A percentile compares a stretch with the other conserved stretches of the same genome.
Conservation (phyloP, 768 basidiomycete genomes). For the Hygrophoropsis aurantiaca region DNA sequence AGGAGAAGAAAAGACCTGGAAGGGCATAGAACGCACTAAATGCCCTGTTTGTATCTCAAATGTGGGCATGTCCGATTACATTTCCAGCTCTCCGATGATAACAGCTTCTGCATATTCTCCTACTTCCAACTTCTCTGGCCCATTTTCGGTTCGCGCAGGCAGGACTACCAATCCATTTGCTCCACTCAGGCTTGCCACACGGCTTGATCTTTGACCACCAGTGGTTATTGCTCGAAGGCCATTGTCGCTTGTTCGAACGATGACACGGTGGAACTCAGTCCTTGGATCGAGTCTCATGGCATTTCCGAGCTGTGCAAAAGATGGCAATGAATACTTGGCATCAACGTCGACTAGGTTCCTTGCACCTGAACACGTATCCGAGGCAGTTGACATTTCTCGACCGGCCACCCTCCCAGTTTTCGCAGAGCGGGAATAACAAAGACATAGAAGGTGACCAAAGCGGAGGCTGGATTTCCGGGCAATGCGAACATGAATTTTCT, state of each 20-base stretch:
- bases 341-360: neutral
- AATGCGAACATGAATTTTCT: conserved; percentile 77
- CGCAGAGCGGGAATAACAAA: conserved; percentile 84
- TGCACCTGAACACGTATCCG: conserved; percentile 64
- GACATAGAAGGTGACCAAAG: conserved; percentile 81
- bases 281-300: conserved; percentile 70
- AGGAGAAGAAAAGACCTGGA: conserved; percentile 1
- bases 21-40: neutral
- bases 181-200: conserved; percentile 75
- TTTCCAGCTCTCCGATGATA: conserved; percentile 65
- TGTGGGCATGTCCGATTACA: conserved; percentile 11
- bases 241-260: conserved; percentile 43
- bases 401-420: conserved; percentile 66
- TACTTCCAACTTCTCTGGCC: conserved; percentile 39
- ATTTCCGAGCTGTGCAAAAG: conserved; percentile 47
- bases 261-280: conserved; percentile 81
- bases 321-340: conserved; percentile 1
- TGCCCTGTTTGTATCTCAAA: neutral
- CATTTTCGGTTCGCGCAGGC: conserved; percentile 42
- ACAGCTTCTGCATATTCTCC: conserved; percentile 63
- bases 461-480: conserved; percentile 87
- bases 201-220: conserved; percentile 83
- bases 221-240: conserved; percentile 73
- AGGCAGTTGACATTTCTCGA: conserved; percentile 53
- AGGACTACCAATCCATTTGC: conserved; percentile 79